Evolutionary conservation across 768 basidiomycete genomes (phyloP).

Genomic region (Xerocomellus chrysenteron): DNA sequence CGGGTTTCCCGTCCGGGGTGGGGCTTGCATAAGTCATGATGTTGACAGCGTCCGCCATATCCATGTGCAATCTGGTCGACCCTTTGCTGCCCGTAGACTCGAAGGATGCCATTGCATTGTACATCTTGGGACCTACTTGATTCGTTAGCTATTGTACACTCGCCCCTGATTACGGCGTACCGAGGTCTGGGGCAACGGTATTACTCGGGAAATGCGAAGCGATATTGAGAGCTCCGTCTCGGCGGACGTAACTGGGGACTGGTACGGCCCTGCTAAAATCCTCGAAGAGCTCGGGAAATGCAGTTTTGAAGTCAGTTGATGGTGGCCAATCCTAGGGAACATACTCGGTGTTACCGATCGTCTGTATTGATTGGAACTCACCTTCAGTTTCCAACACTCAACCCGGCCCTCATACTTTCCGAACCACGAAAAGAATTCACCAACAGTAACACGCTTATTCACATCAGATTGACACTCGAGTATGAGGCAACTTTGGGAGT

Average conservation of each 20-base stretch:
- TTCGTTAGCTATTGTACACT: constrained; percentile 3
- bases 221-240: constrained; percentile 86
- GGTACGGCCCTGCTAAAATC: constrained; percentile 85
- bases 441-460: constrained; percentile 62
- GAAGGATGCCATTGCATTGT: constrained; percentile 80
- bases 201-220: constrained; percentile 87
- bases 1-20: constrained; percentile 57
- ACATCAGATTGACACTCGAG: constrained; percentile 79
- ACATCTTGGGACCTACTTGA: constrained; percentile 85
- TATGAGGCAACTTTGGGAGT: constrained; percentile 62
- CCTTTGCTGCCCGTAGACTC: constrained; percentile 72
- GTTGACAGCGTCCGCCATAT: constrained; percentile 92
- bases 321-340: constrained; percentile 84
- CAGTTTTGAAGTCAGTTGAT: constrained; percentile 76
- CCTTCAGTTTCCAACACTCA: constrained; percentile 74
- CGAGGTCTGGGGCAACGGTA: constrained; percentile 75
- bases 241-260: constrained; percentile 85
- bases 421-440: constrained; percentile 78
- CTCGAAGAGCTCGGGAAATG: constrained; percentile 81
- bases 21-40: constrained; percentile 76
- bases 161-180: constrained; percentile 37
- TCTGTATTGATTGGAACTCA: constrained; percentile 33
- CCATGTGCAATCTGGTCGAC: constrained; percentile 89
- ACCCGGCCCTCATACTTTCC: constrained; percentile 59
- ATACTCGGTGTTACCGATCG: constrained; percentile 5